Evolutionary conservation across 192 early-diverging fungal genomes (phyloP).

Genomic region (Backusella luteola): DNA sequence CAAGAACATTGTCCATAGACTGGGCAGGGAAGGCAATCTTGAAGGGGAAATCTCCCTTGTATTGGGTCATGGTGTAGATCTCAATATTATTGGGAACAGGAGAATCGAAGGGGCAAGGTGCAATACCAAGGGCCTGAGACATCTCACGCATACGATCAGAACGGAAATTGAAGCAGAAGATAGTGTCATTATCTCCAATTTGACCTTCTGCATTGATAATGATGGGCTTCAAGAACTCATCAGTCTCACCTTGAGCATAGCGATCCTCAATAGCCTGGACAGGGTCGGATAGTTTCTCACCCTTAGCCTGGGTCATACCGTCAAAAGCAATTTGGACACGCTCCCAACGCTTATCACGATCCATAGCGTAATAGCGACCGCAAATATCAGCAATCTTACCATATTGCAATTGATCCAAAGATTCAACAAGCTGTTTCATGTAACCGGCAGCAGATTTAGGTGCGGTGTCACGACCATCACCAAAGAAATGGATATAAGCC

Average conservation of each 20-base stretch:
- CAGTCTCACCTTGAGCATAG: conserved; percentile 87
- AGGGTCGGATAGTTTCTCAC: conserved; percentile 69
- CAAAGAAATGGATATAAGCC: conserved; percentile 93
- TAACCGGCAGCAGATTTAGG: conserved; percentile 89
- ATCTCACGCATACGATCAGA: conserved; percentile 98
- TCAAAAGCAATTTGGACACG: conserved; percentile 94
- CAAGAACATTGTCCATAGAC: conserved; percentile 96
- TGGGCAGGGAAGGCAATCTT: conserved; percentile 92
- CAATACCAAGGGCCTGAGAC: conserved; percentile 78
- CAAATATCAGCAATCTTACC: conserved; percentile 88
- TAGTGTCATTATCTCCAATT: conserved; percentile 80
- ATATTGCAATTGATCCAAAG: conserved; percentile 64
- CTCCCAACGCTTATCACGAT: conserved; percentile 99
- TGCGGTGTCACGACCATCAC: conserved; percentile 96
- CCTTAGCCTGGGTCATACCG: conserved; percentile 72
- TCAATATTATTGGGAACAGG: conserved; percentile 74
- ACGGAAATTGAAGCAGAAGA: conserved; percentile 99
- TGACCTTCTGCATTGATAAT: conserved; percentile 76
- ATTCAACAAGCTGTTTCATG: conserved; percentile 67
- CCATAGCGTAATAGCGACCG: conserved; percentile 99
- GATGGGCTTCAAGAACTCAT: conserved; percentile 99
- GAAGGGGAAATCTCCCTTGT: conserved; percentile 97
- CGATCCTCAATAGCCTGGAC: conserved; percentile 79
- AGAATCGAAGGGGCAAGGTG: conserved; percentile 82
- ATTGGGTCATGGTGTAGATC: conserved; percentile 96